These are phyloP conservation scores for Nemania abortiva DNA, from an alignment of 2,329 filamentous ascomycete species.

Conservation along the genomic window DNA sequence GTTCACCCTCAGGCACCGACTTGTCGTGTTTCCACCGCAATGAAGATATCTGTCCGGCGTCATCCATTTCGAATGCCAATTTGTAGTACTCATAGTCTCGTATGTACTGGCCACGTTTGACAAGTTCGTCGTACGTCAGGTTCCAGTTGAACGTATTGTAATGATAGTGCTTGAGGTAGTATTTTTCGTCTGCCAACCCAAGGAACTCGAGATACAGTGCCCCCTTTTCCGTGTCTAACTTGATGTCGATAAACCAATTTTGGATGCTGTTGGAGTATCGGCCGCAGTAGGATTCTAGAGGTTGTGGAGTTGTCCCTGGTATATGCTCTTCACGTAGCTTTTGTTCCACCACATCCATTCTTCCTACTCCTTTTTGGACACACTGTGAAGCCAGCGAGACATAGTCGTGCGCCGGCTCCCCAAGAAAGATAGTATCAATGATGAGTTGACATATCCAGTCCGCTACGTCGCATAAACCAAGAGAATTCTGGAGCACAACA, in stretches of 20 bases:
- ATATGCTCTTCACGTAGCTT: neutral
- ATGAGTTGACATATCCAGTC: neutral
- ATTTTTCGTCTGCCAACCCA: neutral
- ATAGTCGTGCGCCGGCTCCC: neutral
- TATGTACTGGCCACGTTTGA: slow-evolving; percentile 2
- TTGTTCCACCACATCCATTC: neutral
- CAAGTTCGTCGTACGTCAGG: slow-evolving; percentile 1
- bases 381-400: neutral
- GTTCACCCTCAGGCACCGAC: neutral
- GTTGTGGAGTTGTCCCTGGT: neutral
- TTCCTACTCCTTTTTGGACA: neutral
- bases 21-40: slow-evolving; percentile 6
- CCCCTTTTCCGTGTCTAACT: neutral
- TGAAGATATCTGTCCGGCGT: neutral
- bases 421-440: neutral
- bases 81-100: slow-evolving; percentile 10
- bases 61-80: neutral
- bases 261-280: neutral
- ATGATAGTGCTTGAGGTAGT: slow-evolving; percentile 1
- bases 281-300: neutral
- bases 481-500: neutral
- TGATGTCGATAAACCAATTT: slow-evolving; percentile 6
- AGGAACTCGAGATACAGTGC: neutral
- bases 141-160: slow-evolving; percentile 4
- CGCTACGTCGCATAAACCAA: neutral